Evolutionary conservation across 23 red algal genomes (phyloP).

Genomic region (Gracilaria caudata): DNA sequence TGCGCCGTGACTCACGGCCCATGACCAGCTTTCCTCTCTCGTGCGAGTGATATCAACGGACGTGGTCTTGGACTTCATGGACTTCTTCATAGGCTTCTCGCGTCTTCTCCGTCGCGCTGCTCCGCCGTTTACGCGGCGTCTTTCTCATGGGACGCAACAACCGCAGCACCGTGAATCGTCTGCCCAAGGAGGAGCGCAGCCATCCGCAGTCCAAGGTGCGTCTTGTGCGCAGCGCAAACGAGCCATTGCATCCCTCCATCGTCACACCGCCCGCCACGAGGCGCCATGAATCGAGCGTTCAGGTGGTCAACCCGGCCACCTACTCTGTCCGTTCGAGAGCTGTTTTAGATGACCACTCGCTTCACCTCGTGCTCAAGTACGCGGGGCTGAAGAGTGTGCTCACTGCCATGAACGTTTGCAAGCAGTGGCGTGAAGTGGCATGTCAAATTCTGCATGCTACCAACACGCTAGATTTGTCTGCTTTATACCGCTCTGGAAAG

Average conservation of each 20-base stretch:
- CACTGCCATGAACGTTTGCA: conserved; percentile 17
- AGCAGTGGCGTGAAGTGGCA: conserved; percentile 50
- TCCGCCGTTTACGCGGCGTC: background rate
- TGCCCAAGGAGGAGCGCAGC: conserved; percentile 39
- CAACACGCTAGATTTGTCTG: conserved; percentile 17
- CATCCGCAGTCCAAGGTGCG: conserved; percentile 40
- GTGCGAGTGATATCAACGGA: no score
- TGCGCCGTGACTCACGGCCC: no score
- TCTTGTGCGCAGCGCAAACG: background rate
- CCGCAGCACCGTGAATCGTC: conserved; percentile 13
- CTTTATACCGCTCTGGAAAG: conserved; percentile 7
- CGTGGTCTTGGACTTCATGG: background rate
- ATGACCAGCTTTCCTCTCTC: no score
- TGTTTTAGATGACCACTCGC: conserved; percentile 15
- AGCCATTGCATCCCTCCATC: background rate
- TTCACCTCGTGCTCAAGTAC: conserved; percentile 18
- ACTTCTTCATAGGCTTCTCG: background rate
- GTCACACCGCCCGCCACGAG: no score
- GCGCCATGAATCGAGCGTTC: no score
- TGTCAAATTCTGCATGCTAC: background rate
- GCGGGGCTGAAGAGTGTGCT: conserved; percentile 20
- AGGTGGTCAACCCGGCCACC: no score
- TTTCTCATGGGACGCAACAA: conserved; percentile 9
- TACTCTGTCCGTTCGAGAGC: no score
- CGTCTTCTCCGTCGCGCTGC: background rate